Evolutionary conservation across 2,329 filamentous ascomycete genomes (phyloP), one percentile per base, ranked within the genome.

Genomic region (Helotiales sp.): DNA sequence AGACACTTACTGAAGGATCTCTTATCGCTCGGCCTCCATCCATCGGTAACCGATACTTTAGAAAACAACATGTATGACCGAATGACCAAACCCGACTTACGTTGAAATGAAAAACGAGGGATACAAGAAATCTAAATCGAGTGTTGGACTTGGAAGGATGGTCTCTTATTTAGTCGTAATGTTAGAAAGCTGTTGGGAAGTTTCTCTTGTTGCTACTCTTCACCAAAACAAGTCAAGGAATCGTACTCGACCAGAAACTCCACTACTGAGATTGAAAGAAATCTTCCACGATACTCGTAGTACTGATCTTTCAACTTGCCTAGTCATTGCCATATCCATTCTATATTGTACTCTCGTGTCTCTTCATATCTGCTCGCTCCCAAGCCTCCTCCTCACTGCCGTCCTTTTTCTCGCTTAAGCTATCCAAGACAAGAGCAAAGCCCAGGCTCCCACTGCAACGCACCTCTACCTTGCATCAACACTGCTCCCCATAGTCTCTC

Each of bases 321-420:
- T n/a, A n/a, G n/a, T n/a, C n/a, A n/a, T n/a, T n/a, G n/a, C n/a
- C n/a, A n/a, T n/a, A n/a, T n/a, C n/a, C n/a, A n/a, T n/a, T n/a
- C 8, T 5, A n/a, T 6, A 22, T 47, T 20, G 7, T 17, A 17
- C n/a, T n/a, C 5, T 22, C 22, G 15, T 20, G 6, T 37, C 22
- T 58, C 17, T 5, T 34, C 30, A 34, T n/a, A 58, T 20, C 30
- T 58, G 28, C 52, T 32, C 13, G 7, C n/a, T 26, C 8, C 24
- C 45, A 49, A 49, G 37, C 45, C 45, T 49, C 45, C 45, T 49
- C 10, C 34, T 55, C n/a, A n/a, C n/a, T n/a, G n/a, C n/a, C n/a
- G n/a, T 52, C 50, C 52, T 58, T 68, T 68, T 63, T 45, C 64
- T 65, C 68, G 68, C 68, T 66, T 63, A 65, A 68, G 69, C 64